Percentiles rank a stretch among this genome's conserved stretches.
phyloP scores from a whole-genome alignment of 345 rosid species.

The Camelina laxa region DNA sequence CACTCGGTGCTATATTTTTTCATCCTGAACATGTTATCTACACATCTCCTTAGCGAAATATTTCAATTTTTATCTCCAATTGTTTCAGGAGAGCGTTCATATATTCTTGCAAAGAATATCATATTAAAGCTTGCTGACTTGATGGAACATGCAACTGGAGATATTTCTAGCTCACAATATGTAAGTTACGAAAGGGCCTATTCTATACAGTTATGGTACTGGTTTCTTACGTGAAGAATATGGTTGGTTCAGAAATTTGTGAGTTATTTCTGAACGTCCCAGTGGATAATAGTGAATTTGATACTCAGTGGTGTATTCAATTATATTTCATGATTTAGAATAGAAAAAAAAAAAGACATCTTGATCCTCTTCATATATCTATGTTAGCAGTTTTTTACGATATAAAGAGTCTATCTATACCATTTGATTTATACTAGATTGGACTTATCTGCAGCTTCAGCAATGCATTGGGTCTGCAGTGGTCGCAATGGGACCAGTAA shows the following conservation, averaged over 20 bases:
- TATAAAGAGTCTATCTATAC: constrained; percentile 4
- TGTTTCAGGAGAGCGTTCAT: constrained; percentile 65
- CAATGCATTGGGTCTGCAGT: constrained; percentile 88
- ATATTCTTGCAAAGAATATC: constrained; percentile 58
- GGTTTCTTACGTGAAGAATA: neutral
- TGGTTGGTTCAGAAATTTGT: constrained; percentile 13
- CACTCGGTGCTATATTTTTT: constrained; percentile 16
- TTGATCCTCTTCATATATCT: neutral
- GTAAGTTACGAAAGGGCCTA: constrained; percentile 51
- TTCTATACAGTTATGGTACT: neutral
- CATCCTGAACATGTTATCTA: constrained; percentile 16
- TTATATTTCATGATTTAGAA: neutral
- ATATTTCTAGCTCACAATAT: constrained; percentile 45
- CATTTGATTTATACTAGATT: constrained; percentile 33
- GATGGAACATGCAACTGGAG: constrained; percentile 52
- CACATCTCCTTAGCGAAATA: neutral
- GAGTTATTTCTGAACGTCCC: constrained; percentile 7
- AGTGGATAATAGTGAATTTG: constrained; percentile 3
- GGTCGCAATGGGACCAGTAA: constrained; percentile 81
- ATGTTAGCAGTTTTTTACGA: neutral
- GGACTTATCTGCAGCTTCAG: constrained; percentile 60
- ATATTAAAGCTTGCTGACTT: constrained; percentile 70
- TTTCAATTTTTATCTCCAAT: constrained; percentile 23
- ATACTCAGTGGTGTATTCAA: neutral
- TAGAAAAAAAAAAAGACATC: neutral